Base-by-base conservation (phyloP, 257 asterid genomes). In the Perilla frutescens region DNA sequence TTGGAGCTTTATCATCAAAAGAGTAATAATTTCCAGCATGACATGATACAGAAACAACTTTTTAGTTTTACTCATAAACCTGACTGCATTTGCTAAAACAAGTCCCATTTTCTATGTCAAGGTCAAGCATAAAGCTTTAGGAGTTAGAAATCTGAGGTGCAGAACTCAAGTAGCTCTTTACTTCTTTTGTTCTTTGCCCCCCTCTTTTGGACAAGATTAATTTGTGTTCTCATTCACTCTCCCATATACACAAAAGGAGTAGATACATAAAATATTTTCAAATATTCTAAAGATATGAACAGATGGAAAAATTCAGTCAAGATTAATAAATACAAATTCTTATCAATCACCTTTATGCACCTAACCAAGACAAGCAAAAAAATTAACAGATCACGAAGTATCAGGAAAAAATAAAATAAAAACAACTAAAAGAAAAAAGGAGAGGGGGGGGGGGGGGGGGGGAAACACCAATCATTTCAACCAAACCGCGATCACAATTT, bases 1-100 rank as follows among this genome's bases (percentile, higher is more conserved):
- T 43, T 65, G 51, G 50, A 68, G 58, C 54, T 58, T 68, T 39
- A 8, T 67, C 57, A 49, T 68, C 10, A 6, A 47, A 36, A 43
- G 10, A 39, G 64, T 20, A 67, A 47, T 41, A 64, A 54, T 26
- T 20, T 75, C 39, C 56, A 40, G n/a, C 53, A 32, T 59, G 74
- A 57, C 26, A 13, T 40, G 66, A 78, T 53, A 56, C 32, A 2
- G 6, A 41, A 36, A 68, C 29, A 65, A 74, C 68, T 34, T 56
- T 14, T 49, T 14, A 7, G 45, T 29, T 55, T 74, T 6, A 39
- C 32, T 15, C 60, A 41, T 20, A n/a, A 62, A 40, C 37, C 56
- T 51, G 51, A 53, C 26, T 60, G 14, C 15, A 12, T 36, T 40
- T 3, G 47, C 55, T 39, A 37, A 36, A 67, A 34, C 39, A 50